Conservation (phyloP, 805 yeast genomes). For the Candida orba region DNA sequence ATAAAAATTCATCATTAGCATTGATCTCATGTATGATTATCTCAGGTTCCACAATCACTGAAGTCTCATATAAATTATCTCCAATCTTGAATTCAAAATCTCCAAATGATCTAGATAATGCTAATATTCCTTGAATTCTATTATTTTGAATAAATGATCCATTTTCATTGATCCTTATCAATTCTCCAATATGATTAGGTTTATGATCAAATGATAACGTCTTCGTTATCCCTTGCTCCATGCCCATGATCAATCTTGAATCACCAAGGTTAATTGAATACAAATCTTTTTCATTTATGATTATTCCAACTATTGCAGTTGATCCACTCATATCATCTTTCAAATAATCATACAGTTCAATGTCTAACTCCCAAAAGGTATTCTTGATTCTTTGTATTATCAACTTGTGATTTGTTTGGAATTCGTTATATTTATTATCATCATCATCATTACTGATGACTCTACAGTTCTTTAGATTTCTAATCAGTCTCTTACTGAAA, state of each 20-base stretch:
- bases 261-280: conserved; percentile 72
- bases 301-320: conserved; percentile 41
- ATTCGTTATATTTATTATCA: conserved; percentile 5
- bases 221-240: conserved; percentile 44
- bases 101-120: conserved; percentile 86
- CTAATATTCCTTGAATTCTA: conserved; percentile 92
- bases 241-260: conserved; percentile 53
- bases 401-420: conserved; percentile 28
- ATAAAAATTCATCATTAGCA: conserved; percentile 53
- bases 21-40: conserved; percentile 46
- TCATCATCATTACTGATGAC: conserved; percentile 2
- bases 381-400: conserved; percentile 33
- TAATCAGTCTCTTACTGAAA: conserved; percentile 17
- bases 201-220: conserved; percentile 75
- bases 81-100: conserved; percentile 48
- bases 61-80: conserved; percentile 41
- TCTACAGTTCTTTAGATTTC: conserved; percentile 1
- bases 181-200: conserved; percentile 92
- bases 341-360: conserved; percentile 33
- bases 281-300: conserved; percentile 37
- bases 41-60: conserved; percentile 78
- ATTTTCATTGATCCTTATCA: conserved; percentile 82
- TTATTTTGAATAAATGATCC: conserved; percentile 93
- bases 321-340: conserved; percentile 38
- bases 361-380: conserved; percentile 39